These are phyloP conservation scores for Claviceps sp. DNA, from an alignment of 2,329 filamentous ascomycete species.

Conservation along the genomic window DNA sequence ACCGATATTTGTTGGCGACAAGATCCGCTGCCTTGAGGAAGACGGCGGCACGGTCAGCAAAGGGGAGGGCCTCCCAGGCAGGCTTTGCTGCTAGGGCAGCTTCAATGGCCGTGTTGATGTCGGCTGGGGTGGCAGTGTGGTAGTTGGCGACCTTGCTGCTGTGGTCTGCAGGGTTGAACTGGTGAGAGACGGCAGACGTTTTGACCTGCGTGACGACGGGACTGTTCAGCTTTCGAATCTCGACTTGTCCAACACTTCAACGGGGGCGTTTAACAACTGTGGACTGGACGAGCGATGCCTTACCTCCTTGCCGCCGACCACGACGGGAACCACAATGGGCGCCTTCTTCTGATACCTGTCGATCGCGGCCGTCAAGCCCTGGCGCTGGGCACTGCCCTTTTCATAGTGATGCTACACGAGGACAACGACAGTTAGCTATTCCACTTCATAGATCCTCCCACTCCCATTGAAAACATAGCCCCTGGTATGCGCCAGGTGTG, in stretches of 20 bases:
- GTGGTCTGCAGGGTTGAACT: conserved; percentile 76
- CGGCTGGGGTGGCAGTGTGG: conserved; percentile 62
- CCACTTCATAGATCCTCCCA: no score
- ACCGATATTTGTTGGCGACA: conserved; percentile 82
- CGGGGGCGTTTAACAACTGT: neutral
- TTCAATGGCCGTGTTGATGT: conserved; percentile 70
- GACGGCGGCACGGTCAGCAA: conserved; percentile 79
- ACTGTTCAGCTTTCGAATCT: neutral
- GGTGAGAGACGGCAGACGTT: conserved; percentile 50
- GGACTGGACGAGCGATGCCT: conserved; percentile 10
- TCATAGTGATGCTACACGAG: conserved; percentile 67
- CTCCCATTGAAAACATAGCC: no score
- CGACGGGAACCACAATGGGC: conserved; percentile 66
- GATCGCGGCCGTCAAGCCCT: conserved; percentile 61
- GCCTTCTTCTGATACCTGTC: conserved; percentile 53
- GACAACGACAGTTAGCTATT: neutral
- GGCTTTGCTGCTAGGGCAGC: conserved; percentile 75
- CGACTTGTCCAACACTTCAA: no score
- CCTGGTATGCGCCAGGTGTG: no score
- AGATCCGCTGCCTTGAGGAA: conserved; percentile 95
- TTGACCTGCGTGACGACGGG: conserved; percentile 38
- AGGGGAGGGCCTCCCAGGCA: conserved; percentile 75
- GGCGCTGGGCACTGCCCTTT: conserved; percentile 68
- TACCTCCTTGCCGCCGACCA: conserved; percentile 73
- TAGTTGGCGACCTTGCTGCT: conserved; percentile 65